Percentiles rank a stretch among this genome's conserved stretches.
These are phyloP conservation scores for Talaromyces piceae DNA, from an alignment of 2,329 filamentous ascomycete species.

Conservation along the genomic window DNA sequence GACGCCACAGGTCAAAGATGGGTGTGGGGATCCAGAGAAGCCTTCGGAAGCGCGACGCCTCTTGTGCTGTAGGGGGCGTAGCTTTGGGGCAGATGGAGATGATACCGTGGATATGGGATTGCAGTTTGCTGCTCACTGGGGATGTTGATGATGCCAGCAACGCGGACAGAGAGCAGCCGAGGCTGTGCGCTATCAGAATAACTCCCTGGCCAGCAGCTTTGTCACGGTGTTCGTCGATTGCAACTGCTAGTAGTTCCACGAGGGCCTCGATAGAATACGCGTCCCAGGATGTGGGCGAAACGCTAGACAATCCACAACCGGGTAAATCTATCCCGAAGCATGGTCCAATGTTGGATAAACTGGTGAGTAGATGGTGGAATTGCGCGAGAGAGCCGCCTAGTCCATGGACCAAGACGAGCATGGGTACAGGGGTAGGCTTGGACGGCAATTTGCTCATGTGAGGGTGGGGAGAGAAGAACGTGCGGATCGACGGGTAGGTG, in stretches of 20 bases:
- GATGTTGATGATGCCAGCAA: conserved; percentile 58
- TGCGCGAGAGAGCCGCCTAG: conserved; percentile 88
- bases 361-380: conserved; percentile 73
- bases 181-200: conserved; percentile 78
- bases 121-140: conserved; percentile 46
- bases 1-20: conserved; percentile 68
- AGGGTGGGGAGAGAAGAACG: conserved; percentile 75
- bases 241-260: conserved; percentile 62
- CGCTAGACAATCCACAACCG: conserved; percentile 76
- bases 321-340: conserved; percentile 86
- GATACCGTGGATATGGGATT: conserved; percentile 62
- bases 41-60: conserved; percentile 46
- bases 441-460: conserved; percentile 74
- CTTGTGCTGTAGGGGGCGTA: conserved; percentile 50
- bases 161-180: conserved; percentile 75
- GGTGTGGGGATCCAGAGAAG: conserved; percentile 58
- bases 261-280: conserved; percentile 75
- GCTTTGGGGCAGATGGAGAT: conserved; percentile 75
- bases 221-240: conserved; percentile 68
- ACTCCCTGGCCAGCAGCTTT: conserved; percentile 60
- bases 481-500: conserved; percentile 67
- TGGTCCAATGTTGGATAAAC: conserved; percentile 72
- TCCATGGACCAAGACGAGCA: conserved; percentile 88
- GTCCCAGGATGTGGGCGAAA: conserved; percentile 61
- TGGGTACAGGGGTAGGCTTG: conserved; percentile 64